Conservation (phyloP, 805 yeast genomes). For the Saccharomycopsis sp. region DNA sequence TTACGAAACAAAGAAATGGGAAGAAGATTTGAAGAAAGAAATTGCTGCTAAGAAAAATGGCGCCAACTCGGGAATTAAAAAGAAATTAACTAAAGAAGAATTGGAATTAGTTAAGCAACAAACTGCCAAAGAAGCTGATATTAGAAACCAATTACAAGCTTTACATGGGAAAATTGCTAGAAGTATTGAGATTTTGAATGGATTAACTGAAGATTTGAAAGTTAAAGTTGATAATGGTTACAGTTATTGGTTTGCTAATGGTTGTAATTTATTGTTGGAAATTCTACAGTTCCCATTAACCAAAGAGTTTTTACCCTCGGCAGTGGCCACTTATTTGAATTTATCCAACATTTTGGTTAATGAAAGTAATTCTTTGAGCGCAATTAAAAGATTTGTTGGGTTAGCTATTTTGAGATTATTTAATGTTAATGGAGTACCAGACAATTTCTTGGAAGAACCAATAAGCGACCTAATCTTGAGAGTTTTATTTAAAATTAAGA, state of each 20-base stretch:
- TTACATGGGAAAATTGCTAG: slow-evolving; percentile 36
- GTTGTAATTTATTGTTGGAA: slow-evolving; percentile 43
- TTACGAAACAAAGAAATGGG: slow-evolving; percentile 86
- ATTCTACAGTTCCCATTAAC: slow-evolving; percentile 36
- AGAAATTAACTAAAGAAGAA: slow-evolving; percentile 74
- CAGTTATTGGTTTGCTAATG: slow-evolving; percentile 63
- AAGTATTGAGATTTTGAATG: slow-evolving; percentile 45
- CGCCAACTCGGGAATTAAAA: slow-evolving; percentile 28
- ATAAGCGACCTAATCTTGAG: slow-evolving; percentile 50
- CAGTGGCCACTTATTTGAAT: slow-evolving; percentile 38
- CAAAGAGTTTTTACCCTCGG: too few relatives aligned
- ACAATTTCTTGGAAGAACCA: slow-evolving; percentile 43
- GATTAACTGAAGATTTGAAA: slow-evolving; percentile 35
- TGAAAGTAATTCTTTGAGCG: slow-evolving; percentile 37
- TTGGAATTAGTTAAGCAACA: slow-evolving; percentile 56
- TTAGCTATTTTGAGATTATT: slow-evolving; percentile 60
- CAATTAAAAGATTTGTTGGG: slow-evolving; percentile 50
- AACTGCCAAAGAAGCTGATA: slow-evolving; percentile 49
- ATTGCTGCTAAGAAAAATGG: slow-evolving; percentile 49
- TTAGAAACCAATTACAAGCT: slow-evolving; percentile 41
- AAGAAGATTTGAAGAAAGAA: slow-evolving; percentile 71
- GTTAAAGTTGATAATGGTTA: slow-evolving; percentile 62
- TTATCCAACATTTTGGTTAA: slow-evolving; percentile 45
- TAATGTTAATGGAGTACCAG: slow-evolving; percentile 38
- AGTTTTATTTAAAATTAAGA: slow-evolving; percentile 67